These are phyloP conservation scores for Perkinsus olseni DNA, from an alignment of 169 alveolate species.

Conservation along the genomic window DNA sequence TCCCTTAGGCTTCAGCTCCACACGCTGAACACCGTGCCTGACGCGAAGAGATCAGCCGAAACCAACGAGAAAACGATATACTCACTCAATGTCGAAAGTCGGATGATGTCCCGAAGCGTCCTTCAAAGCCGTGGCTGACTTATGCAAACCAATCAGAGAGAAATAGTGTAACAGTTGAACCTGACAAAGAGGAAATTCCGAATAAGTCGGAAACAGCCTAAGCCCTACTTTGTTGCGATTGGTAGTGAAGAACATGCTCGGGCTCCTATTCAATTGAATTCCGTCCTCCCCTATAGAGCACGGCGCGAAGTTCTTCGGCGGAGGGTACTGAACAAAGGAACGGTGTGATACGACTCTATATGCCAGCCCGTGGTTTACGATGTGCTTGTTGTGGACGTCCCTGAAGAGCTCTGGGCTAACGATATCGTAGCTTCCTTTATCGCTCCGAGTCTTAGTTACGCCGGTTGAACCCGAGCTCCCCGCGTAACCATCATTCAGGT, in stretches of 20 bases:
- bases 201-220: neutral
- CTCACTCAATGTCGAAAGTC: neutral
- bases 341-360: no score
- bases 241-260: neutral
- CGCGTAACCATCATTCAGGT: no score
- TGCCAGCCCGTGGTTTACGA: neutral
- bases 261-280: neutral
- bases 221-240: neutral
- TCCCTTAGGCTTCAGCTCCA: neutral
- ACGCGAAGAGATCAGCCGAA: no score
- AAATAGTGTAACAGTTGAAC: neutral
- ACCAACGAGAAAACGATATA: no score
- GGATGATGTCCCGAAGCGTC: neutral
- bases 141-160: neutral
- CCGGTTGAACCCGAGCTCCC: neutral
- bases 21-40: neutral
- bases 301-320: neutral
- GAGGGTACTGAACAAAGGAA: neutral
- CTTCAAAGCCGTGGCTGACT: neutral
- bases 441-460: neutral
- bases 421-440: neutral
- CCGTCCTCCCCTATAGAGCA: neutral
- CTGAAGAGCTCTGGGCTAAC: neutral
- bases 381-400: neutral
- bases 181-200: neutral